Conservation (phyloP, 2,329 filamentous ascomycete species). For the Aspergillus pseudoterreus region DNA sequence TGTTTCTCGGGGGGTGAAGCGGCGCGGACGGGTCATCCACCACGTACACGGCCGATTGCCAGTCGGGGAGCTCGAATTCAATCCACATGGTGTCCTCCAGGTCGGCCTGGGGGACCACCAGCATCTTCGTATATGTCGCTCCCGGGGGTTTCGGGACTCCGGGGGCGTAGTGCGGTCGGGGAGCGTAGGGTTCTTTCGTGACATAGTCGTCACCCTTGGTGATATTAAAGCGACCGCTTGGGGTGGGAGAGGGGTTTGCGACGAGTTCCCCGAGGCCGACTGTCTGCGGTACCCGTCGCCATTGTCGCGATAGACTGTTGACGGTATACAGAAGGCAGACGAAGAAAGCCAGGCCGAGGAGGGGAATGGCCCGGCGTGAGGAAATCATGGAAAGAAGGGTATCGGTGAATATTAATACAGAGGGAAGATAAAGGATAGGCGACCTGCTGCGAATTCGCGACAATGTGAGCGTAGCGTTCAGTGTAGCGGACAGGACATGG, state of each 20-base stretch:
- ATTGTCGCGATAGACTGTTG: constrained; percentile 29
- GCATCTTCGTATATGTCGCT: constrained; percentile 50
- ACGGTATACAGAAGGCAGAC: constrained; percentile 26
- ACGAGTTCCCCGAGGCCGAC: constrained; percentile 36
- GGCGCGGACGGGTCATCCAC: constrained; percentile 50
- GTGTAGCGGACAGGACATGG: background rate
- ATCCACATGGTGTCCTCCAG: constrained; percentile 55
- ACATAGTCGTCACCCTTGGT: constrained; percentile 9
- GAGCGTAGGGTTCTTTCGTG: constrained; percentile 22
- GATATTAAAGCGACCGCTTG: constrained; percentile 14
- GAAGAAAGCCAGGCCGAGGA: constrained; percentile 32
- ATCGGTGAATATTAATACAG: constrained; percentile 7
- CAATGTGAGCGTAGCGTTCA: background rate
- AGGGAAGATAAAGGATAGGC: constrained; percentile 3
- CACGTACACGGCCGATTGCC: constrained; percentile 49
- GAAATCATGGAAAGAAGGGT: constrained; percentile 26
- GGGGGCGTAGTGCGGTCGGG: constrained; percentile 29
- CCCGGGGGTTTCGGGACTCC: constrained; percentile 42
- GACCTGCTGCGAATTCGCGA: constrained; percentile 1
- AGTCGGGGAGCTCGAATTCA: constrained; percentile 47
- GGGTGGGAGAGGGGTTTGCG: constrained; percentile 9
- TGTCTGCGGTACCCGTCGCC: constrained; percentile 32
- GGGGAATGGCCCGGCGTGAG: constrained; percentile 28
- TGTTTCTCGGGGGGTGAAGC: constrained; percentile 54
- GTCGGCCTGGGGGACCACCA: constrained; percentile 54